These are phyloP conservation scores for Lophiotrema nucula DNA, from an alignment of 495 filamentous ascomycete species.

Conservation along the genomic window DNA sequence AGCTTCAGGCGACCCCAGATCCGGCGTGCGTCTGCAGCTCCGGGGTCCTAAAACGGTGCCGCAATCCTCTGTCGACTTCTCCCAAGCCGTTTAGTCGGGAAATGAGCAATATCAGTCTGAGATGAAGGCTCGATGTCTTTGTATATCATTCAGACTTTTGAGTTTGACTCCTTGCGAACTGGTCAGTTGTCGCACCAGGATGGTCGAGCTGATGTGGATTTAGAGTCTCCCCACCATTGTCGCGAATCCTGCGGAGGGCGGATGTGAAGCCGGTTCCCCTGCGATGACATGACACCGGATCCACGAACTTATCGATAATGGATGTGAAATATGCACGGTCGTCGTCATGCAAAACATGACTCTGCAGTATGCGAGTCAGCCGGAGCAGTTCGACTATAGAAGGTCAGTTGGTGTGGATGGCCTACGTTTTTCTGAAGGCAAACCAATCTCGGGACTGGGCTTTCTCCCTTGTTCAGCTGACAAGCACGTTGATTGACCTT, in stretches of 20 bases:
- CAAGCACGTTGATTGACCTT: too few relatives aligned
- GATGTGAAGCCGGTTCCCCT: constrained; percentile 1
- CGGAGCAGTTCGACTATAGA: too few relatives aligned
- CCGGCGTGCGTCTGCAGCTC: not conserved
- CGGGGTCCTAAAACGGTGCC: not conserved
- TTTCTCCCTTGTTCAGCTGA: too few relatives aligned
- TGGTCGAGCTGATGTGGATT: not conserved
- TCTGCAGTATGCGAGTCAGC: not conserved
- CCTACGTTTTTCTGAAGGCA: too few relatives aligned
- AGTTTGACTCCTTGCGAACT: too few relatives aligned
- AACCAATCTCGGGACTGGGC: too few relatives aligned
- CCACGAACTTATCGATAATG: not conserved
- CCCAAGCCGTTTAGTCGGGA: not conserved
- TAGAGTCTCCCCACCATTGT: not conserved
- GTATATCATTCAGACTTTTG: too few relatives aligned
- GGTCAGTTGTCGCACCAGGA: too few relatives aligned
- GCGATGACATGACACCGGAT: not conserved
- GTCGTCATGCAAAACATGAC: not conserved
- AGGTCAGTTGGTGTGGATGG: too few relatives aligned
- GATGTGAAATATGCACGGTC: not conserved
- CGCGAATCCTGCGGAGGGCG: constrained; percentile 13
- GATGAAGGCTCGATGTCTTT: too few relatives aligned
- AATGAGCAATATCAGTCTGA: too few relatives aligned
- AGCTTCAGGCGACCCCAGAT: too few relatives aligned
- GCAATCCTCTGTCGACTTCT: not conserved